phyloP scores from a whole-genome alignment of 148 eudicot genomes.

The Diospyros kaki region DNA sequence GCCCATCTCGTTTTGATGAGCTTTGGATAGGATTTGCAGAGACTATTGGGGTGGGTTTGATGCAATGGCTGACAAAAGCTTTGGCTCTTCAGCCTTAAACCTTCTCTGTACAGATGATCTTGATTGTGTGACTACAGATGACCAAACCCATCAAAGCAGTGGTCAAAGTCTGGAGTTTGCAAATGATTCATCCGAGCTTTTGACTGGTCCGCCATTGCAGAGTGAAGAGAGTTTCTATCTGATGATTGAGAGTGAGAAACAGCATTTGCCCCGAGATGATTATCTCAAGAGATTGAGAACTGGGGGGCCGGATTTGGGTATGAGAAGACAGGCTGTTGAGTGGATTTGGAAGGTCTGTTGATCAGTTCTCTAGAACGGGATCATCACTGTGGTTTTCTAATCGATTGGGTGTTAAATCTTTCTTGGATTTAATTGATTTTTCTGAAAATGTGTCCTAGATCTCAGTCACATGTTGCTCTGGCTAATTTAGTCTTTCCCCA shows the following conservation, averaged over 20 bases:
- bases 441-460: neutral
- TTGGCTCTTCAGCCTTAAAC: slow-evolving; percentile 30
- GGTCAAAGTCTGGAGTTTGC: too few relatives aligned
- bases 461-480: neutral
- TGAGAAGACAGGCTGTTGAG: slow-evolving; percentile 62
- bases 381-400: too few relatives aligned
- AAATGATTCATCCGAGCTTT: slow-evolving; percentile 36
- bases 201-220: slow-evolving; percentile 27
- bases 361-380: too few relatives aligned
- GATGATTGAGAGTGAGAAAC: slow-evolving; percentile 53
- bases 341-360: slow-evolving; percentile 80
- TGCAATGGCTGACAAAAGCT: slow-evolving; percentile 45
- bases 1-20: slow-evolving; percentile 24
- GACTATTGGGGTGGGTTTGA: slow-evolving; percentile 11
- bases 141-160: too few relatives aligned
- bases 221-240: slow-evolving; percentile 48
- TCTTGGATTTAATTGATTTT: slow-evolving; percentile 1
- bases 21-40: slow-evolving; percentile 17
- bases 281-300: slow-evolving; percentile 56
- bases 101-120: slow-evolving; percentile 59
- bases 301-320: slow-evolving; percentile 51
- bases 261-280: slow-evolving; percentile 52
- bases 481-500: slow-evolving; percentile 2
- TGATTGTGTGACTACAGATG: too few relatives aligned
- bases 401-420: neutral